Evolutionary conservation across 2,329 filamentous ascomycete genomes (phyloP), one percentile per base, ranked within the genome.

Genomic region (Penicillium nordicum): DNA sequence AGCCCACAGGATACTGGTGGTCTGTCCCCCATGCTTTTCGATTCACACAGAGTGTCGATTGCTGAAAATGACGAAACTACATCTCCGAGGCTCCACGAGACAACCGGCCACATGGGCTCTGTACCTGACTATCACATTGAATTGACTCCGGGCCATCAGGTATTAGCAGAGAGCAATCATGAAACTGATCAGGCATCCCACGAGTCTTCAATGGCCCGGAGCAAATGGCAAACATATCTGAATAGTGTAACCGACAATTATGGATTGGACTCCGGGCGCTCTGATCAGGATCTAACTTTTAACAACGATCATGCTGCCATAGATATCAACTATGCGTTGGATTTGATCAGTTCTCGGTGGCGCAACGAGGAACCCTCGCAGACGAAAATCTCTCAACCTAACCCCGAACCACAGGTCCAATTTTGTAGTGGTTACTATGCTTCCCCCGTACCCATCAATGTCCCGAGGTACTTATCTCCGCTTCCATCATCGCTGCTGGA

Each of bases 301-400:
- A 92, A 92, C 63, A 84, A 91, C 66, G 89, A 93, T 63, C 74
- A 76, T 30, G 82, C 82, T 48, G 88, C 88, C 16, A 86, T 92
- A 38, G 80, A 80, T 41, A 76, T 72, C 44, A 72, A 72, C 44
- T 76, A 73, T 50, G 76, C 79, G 1, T 62, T 75, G n/a, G 70
- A 72, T 46, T 52, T 65, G 49, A 67, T 69, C 23, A 65, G 60
- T 47, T 58, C 55, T 6, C 61, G 62, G 11, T 53, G 50, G 16
- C 47, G 57, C 11, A 58, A 53, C 30, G 50, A 55, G 5, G 50
- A 57, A 8, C 27, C 30, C 10, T 60, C 50, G 11, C 57, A 52
- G n/a, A 41, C 45, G 5, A 50, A 40, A 21, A 34, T 30, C 14
- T 48, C 45, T 5, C 55, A 52, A 25, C 36, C 53, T 12, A 18